Evolutionary conservation across 768 basidiomycete species (phyloP), one percentile per base, ranked within the genome.

Genomic region (Xerocomellus chrysenteron): DNA sequence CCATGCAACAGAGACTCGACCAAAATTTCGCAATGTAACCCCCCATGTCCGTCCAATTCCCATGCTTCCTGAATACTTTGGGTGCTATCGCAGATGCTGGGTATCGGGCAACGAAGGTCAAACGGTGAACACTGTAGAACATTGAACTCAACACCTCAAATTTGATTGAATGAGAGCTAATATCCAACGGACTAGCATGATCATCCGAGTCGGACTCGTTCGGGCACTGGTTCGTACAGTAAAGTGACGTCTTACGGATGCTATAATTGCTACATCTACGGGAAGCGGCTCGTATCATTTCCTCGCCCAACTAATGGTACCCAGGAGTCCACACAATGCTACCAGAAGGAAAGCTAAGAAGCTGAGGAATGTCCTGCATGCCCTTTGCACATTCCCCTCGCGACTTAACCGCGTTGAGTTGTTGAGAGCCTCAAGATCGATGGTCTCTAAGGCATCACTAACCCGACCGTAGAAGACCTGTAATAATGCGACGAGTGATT

Each of bases 401-500:
- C 33, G 47, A 14, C 40, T 30, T 28, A 17, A 35, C 14, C 56
- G 55, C 17, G 47, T 32, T 9, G 40, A 48, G 32, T 19, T 55
- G 28, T 47, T 45, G 26, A 60, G 51, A 33, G 57, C 63, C 39
- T 72, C 70, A 0, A 68, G 46, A 43, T 72, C 70, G 1, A 70
- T 21, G 0, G 17, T 50, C 39, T 56, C 54, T 41, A 46, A 14
- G 8, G 47, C 43, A 28, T 42, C 47, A n/a, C 45, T 32, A 7
- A 37, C 30, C 46, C 52, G 52, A 39, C 46, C 30, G 24, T 17
- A 63, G 10, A 57, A 49, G 8, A 73, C 48, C 32, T 74, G 70
- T 13, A 73, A 52, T 37, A 73, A 52, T 28, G 60, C 64, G 10
- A 64, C 67, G 10, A 92, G 74, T 19, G 88, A 73, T 60, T 86